Conservation (phyloP, 192 early-diverging fungal species). For the Umbelopsis isabellina region DNA sequence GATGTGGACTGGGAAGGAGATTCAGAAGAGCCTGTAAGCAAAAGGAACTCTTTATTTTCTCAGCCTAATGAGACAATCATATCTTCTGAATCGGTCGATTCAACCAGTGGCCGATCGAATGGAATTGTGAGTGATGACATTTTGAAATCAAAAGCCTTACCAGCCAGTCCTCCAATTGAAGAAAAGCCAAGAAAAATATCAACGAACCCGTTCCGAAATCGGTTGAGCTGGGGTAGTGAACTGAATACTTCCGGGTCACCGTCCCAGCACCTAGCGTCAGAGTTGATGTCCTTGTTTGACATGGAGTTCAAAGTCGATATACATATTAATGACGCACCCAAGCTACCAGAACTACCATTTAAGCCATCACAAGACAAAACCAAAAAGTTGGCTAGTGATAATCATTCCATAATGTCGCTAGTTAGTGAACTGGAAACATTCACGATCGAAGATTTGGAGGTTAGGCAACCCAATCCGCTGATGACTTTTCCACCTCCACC, state of each 20-base stretch:
- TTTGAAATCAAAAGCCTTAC: not conserved
- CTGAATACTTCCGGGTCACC: conserved; percentile 25
- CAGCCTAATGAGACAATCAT: conserved; percentile 22
- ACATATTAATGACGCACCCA: conserved; percentile 30
- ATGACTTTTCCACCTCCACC: conserved; percentile 4
- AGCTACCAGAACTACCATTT: conserved; percentile 38
- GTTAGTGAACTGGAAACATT: conserved; percentile 10
- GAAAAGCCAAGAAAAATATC: not conserved
- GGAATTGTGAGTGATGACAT: too few species aligned
- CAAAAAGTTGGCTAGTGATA: not conserved
- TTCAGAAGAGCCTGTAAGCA: not conserved
- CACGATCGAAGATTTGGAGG: not conserved
- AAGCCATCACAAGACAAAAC: conserved; percentile 10
- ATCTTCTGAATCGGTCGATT: not conserved
- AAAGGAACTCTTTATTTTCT: conserved; percentile 21
- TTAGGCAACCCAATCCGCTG: not conserved
- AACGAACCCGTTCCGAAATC: conserved; percentile 19
- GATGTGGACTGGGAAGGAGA: conserved; percentile 23
- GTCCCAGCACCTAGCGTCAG: conserved; percentile 38
- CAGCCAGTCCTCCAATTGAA: not conserved
- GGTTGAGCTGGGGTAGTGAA: conserved; percentile 40
- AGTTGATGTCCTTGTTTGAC: conserved; percentile 43
- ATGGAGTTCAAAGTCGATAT: conserved; percentile 45
- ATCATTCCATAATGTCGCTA: conserved; percentile 4
- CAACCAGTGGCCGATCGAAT: not conserved